Evolutionary conservation across 345 rosid species (phyloP), one percentile per base, ranked within the genome.

Genomic region (Turnera subulata): DNA sequence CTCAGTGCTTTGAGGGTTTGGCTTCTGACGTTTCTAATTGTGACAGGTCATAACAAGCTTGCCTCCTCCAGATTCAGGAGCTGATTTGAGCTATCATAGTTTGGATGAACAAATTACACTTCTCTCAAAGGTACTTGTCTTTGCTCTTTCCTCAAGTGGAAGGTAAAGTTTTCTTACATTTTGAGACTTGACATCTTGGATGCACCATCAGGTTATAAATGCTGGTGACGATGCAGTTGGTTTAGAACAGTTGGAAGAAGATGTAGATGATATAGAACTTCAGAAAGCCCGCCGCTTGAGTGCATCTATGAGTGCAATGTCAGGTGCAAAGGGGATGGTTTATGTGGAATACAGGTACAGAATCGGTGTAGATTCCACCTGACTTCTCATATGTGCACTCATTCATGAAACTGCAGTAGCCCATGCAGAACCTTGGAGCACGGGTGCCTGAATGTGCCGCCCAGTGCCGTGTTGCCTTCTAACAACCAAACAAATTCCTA

Each of bases 191-290:
- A 66, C 56, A 58, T 42, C 50, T 53, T 57, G 42, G 45, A 37
- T 16, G 11, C 18, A n/a, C n/a, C n/a, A 2, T 58, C 63, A 87
- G 95, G 99, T 89, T 38, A 55, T 93, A 78, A 82, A 67, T 61
- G 97, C 96, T 1, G 89, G 97, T 35, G 99, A 89, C 29, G 97
- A 93, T 18, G 60, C 65, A 2, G 88, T 93, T 59, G 96, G 99
- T 53, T 45, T 87, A 21, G 99, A 87, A 77, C 96, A 83, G 59
- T 67, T 87, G 16, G 94, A 89, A 47, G 99, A 89, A 74, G 97
- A 93, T 56, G 87, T 86, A 2, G 99, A 85, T 44, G 99, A 85
- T 47, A 89, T 85, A 70, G 86, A 84, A 48, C 84, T 85, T 33
- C 85, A 82, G 16, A 88, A 84, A 53, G 86, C 82, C 15, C 89